phyloP scores from a whole-genome alignment of 345 rosid genomes.

The Linum tenue region DNA sequence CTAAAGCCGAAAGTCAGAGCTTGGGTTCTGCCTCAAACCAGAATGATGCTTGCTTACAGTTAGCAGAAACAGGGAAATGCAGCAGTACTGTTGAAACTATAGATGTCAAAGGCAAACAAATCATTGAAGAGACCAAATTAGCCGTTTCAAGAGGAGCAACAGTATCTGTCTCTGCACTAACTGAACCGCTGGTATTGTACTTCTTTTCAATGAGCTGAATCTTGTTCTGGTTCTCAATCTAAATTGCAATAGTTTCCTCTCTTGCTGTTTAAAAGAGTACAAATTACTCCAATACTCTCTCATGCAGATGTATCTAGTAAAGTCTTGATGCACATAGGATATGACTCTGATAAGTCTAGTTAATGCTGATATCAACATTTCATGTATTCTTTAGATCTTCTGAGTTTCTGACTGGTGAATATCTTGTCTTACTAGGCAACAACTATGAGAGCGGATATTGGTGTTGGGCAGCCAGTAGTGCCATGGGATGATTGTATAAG shows the following conservation, averaged over 20 bases:
- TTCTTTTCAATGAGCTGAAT: not conserved
- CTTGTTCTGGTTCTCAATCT: not conserved
- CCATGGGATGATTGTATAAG: conserved; percentile 68
- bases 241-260: not conserved
- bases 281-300: not conserved
- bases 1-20: conserved; percentile 18
- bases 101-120: conserved; percentile 15
- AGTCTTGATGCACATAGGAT: not conserved
- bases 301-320: not conserved
- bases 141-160: conserved; percentile 24
- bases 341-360: not conserved
- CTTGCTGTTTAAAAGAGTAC: not conserved
- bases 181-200: conserved; percentile 34
- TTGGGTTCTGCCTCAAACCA: conserved; percentile 27
- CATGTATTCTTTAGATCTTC: not conserved
- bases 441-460: conserved; percentile 23
- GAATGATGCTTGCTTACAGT: conserved; percentile 20
- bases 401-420: conserved; percentile 16
- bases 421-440: conserved; percentile 33
- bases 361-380: not conserved
- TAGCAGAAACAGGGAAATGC: conserved; percentile 24
- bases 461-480: conserved; percentile 27
- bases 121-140: conserved; percentile 21
- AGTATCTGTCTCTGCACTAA: conserved; percentile 21
- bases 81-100: conserved; percentile 9